Percentiles rank a stretch among this genome's conserved stretches.
Evolutionary conservation across 2,329 filamentous ascomycete species (phyloP).

Genomic region (Cladorrhinum sp.): DNA sequence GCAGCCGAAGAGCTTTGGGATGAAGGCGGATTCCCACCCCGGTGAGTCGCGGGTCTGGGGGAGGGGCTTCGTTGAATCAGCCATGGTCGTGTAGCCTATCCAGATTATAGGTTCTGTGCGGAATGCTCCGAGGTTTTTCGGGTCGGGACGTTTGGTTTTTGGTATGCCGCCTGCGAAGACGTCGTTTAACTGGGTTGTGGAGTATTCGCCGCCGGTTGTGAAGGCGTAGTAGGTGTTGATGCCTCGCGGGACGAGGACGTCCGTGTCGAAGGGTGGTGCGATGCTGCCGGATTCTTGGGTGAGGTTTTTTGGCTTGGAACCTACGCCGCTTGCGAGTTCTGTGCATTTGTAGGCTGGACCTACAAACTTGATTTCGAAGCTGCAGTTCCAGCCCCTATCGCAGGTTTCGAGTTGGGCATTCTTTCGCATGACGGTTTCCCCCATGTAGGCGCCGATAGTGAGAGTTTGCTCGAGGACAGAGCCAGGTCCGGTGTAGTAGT

Average conservation of each 20-base stretch:
- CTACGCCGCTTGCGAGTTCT: constrained; percentile 33
- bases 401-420: constrained; percentile 36
- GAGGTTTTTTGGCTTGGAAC: constrained; percentile 26
- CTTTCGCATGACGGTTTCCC: constrained; percentile 26
- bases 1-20: constrained; percentile 38
- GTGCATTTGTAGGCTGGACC: constrained; percentile 41
- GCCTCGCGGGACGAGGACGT: constrained; percentile 34
- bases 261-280: constrained; percentile 33
- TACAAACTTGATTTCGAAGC: constrained; percentile 35
- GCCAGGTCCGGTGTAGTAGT: constrained; percentile 29
- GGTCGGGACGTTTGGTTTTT: constrained; percentile 28
- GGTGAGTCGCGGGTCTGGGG: constrained; percentile 28
- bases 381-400: constrained; percentile 39
- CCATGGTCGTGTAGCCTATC: constrained; percentile 35
- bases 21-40: constrained; percentile 32
- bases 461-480: constrained; percentile 25
- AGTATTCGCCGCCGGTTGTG: constrained; percentile 35
- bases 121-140: constrained; percentile 35
- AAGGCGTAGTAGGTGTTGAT: constrained; percentile 36
- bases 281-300: constrained; percentile 30
- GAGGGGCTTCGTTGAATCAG: constrained; percentile 22
- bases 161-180: constrained; percentile 33
- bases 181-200: constrained; percentile 31
- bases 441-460: constrained; percentile 28
- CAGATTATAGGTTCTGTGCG: constrained; percentile 39